These are phyloP conservation scores for Diaporthe destruens DNA, from an alignment of 2,329 filamentous ascomycete species.

Conservation along the genomic window DNA sequence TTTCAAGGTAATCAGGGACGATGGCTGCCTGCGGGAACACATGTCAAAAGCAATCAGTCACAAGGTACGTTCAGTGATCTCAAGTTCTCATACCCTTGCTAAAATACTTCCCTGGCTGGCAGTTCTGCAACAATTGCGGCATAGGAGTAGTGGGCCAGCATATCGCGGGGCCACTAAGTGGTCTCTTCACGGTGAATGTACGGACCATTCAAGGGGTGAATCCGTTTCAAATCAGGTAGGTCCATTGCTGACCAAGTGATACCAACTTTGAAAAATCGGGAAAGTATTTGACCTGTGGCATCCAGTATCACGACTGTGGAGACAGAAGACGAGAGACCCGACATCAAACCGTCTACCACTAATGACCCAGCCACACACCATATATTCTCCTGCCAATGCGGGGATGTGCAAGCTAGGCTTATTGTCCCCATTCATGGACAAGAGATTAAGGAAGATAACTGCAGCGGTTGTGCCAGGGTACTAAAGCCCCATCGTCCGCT, in stretches of 20 bases:
- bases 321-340: neutral
- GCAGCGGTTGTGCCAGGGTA: constrained; percentile 42
- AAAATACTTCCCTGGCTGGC: neutral
- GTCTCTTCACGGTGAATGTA: constrained; percentile 29
- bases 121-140: constrained; percentile 20
- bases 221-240: constrained; percentile 36
- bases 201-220: constrained; percentile 35
- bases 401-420: constrained; percentile 29
- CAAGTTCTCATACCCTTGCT: neutral
- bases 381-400: constrained; percentile 41
- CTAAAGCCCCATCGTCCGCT: neutral
- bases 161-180: constrained; percentile 5
- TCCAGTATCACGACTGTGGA: neutral
- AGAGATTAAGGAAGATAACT: constrained; percentile 56
- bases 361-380: constrained; percentile 9
- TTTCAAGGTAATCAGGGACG: constrained; percentile 6
- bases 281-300: neutral
- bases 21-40: constrained; percentile 26
- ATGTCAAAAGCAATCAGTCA: neutral
- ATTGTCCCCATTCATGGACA: constrained; percentile 53
- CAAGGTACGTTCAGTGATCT: neutral
- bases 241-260: neutral
- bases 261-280: too few relatives aligned
- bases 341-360: neutral
- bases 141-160: constrained; percentile 15